Evolutionary conservation across 768 basidiomycete species (phyloP), one percentile per base, ranked within the genome.

Genomic region (Leucocoprinus leucothites): DNA sequence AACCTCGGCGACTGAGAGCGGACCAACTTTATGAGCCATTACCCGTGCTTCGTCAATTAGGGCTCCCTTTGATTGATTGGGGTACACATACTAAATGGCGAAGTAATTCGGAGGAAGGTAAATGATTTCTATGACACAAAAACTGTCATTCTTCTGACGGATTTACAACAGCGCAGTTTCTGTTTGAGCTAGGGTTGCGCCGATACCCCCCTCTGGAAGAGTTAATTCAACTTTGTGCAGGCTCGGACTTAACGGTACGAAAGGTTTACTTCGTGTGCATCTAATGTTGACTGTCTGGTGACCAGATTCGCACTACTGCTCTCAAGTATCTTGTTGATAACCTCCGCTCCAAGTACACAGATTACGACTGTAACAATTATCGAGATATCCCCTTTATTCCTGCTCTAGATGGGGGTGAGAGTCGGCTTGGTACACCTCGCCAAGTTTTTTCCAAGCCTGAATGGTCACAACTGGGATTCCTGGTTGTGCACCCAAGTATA

Each of bases 21-120:
- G 72, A 77, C 31, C 83, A 91, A 52, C 75, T 99, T 3, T 98
- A 95, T 62, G 96, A 98, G 64, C 96, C 97, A 1, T 59, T 77
- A 1, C 85, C 87, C 34, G 73, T 78, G 2, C 83, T 94, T 52
- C 80, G 91, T 13, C 75, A 81, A 47, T 72, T 98, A 5, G 81
- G 82, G 7, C 70, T 98, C 21, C 93, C 95, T 3, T 65, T 97
- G 2, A 76, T 98, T 41, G 92, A 94, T 61, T 99, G 96, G 96
- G 87, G 89, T 1, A 74, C 74, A 24, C 75, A 84, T 56, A 71
- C 72, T 1, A 94, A 88, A 66, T 99, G 96, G 96, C 80, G 81
- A 56, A 69, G 76, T 3, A 81, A 79, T 9, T 93, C 93, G 0
- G 92, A 94, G 25, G 95, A 97, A 86, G 93, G 94, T 89, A 38